Conservation (phyloP, 2,329 filamentous ascomycete species). For the Ciborinia camelliae region DNA sequence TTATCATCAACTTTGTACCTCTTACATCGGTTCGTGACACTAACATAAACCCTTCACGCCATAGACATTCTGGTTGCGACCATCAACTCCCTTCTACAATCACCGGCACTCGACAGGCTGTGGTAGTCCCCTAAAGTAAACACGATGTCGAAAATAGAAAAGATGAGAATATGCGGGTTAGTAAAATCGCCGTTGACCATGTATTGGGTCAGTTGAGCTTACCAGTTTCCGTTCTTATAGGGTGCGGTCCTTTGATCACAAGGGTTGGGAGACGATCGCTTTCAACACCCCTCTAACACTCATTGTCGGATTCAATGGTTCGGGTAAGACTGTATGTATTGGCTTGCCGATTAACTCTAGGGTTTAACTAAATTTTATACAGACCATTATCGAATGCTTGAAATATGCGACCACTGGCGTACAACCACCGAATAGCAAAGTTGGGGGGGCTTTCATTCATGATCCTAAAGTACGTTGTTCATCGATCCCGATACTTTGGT, state of each 20-base stretch:
- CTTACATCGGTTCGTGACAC: rapidly evolving
- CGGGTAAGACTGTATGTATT: conserved; percentile 73
- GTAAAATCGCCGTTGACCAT: neutral
- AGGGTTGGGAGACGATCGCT: conserved; percentile 70
- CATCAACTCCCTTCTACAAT: neutral
- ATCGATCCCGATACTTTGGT: neutral
- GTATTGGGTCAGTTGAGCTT: neutral
- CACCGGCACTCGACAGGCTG: neutral
- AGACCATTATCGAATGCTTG: conserved; percentile 96
- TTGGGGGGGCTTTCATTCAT: conserved; percentile 89
- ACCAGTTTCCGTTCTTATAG: conserved; percentile 39
- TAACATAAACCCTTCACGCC: neutral
- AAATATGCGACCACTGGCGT: conserved; percentile 97
- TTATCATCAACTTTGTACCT: neutral
- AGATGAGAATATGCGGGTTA: conserved; percentile 77
- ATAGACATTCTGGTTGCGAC: neutral
- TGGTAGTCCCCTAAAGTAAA: neutral
- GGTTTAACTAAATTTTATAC: conserved; percentile 19
- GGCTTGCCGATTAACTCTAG: neutral
- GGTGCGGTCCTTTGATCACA: conserved; percentile 81
- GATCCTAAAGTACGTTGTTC: conserved; percentile 70
- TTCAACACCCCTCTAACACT: conserved; percentile 90
- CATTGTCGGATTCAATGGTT: conserved; percentile 96
- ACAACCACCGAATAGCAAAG: conserved; percentile 83
- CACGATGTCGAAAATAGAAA: conserved; percentile 78